Percentiles rank a stretch among this genome's conserved stretches.
Evolutionary conservation across 257 asterid species (phyloP).

Genomic region (Phtheirospermum japonicum): DNA sequence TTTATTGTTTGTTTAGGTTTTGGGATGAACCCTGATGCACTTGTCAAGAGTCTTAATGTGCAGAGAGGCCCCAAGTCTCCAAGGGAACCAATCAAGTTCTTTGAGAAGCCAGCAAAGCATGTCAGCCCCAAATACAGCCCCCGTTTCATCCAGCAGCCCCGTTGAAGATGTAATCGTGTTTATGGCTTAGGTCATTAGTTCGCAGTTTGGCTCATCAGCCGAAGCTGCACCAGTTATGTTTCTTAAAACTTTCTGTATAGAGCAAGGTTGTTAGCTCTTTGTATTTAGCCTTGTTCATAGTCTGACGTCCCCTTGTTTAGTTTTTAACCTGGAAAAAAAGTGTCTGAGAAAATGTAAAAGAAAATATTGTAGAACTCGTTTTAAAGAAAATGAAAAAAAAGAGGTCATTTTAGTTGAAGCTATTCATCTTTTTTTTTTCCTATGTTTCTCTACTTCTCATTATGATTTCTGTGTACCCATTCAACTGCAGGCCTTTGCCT

Average conservation of each 20-base stretch:
- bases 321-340: constrained; percentile 22
- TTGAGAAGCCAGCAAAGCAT: constrained; percentile 70
- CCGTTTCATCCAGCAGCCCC: constrained; percentile 91
- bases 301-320: constrained; percentile 43
- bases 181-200: constrained; percentile 25
- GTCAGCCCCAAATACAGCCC: constrained; percentile 65
- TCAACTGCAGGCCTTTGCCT: no score
- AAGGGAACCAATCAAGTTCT: constrained; percentile 32
- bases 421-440: no score
- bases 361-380: constrained; percentile 23
- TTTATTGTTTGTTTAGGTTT: constrained; percentile 32
- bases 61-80: constrained; percentile 40
- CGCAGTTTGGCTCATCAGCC: constrained; percentile 14
- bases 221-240: constrained; percentile 27
- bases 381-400: constrained; percentile 13
- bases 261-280: constrained; percentile 52
- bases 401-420: background rate
- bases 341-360: constrained; percentile 21
- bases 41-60: constrained; percentile 37
- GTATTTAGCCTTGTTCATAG: constrained; percentile 69
- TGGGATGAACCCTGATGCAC: constrained; percentile 38
- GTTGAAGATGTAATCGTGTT: constrained; percentile 35
- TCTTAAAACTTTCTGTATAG: constrained; percentile 57
- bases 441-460: no score
- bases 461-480: no score